Conservation (phyloP, 129 eudicot species). For the Centaurea solstitialis region DNA sequence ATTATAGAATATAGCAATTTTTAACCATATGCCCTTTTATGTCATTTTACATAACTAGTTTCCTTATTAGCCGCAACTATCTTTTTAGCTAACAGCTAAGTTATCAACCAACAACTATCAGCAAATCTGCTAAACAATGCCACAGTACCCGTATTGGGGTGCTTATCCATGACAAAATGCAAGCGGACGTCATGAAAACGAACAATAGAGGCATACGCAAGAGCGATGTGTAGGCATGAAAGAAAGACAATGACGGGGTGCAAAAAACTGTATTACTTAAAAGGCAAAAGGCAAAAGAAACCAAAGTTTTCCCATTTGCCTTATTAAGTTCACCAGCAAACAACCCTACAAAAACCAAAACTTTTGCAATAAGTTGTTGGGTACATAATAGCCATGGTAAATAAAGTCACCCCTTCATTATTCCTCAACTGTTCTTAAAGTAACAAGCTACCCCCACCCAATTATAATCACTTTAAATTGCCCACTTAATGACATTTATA, state of each 20-base stretch:
- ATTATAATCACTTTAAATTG: conserved; percentile 33
- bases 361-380: conserved; percentile 36
- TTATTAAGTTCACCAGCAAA: conserved; percentile 36
- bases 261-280: conserved; percentile 8
- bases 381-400: conserved; percentile 38
- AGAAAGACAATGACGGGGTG: conserved; percentile 24
- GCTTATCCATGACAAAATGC: conserved; percentile 4
- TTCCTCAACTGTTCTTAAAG: conserved; percentile 41
- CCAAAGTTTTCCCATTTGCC: conserved; percentile 25
- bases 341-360: conserved; percentile 32
- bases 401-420: conserved; percentile 41
- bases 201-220: conserved; percentile 3
- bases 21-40: not conserved
- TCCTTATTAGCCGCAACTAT: not conserved
- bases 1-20: not conserved
- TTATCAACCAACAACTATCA: not conserved
- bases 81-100: not conserved
- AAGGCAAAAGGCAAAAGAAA: conserved; percentile 28
- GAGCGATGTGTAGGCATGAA: conserved; percentile 21
- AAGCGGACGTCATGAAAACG: conserved; percentile 1
- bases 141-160: not conserved
- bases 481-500: conserved; percentile 25
- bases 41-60: not conserved
- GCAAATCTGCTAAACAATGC: not conserved
- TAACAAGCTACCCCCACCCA: conserved; percentile 33